phyloP scores from a whole-genome alignment of 176 grass and related monocot species.

The Eleusine coracana region DNA sequence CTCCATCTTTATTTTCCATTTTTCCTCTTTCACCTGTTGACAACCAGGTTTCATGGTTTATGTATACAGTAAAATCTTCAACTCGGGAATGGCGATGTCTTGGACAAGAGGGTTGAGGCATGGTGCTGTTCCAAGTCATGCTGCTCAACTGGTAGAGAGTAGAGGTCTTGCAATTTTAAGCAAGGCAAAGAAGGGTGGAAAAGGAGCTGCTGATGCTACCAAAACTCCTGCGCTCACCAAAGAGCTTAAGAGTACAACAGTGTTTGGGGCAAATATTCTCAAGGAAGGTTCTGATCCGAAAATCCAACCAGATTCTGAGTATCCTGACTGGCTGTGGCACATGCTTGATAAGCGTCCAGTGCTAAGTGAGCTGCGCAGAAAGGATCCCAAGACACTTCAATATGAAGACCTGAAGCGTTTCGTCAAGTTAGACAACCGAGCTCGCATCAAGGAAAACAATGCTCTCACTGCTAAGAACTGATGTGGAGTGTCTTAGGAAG shows the following conservation, averaged over 20 bases:
- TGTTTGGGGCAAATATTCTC: conserved; percentile 85
- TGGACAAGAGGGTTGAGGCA: conserved; percentile 44
- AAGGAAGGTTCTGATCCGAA: conserved; percentile 90
- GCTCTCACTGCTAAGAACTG: conserved; percentile 73
- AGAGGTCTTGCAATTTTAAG: conserved; percentile 65
- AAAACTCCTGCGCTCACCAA: conserved; percentile 72
- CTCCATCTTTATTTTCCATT: neutral
- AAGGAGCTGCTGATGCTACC: conserved; percentile 57
- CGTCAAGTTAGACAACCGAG: conserved; percentile 84
- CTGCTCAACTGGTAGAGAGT: conserved; percentile 37
- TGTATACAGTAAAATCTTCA: conserved; percentile 34
- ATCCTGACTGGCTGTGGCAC: conserved; percentile 81
- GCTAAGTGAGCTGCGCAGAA: conserved; percentile 80
- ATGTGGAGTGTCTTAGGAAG: conserved; percentile 21
- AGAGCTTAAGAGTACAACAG: conserved; percentile 79
- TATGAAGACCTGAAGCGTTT: conserved; percentile 84
- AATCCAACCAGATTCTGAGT: conserved; percentile 68
- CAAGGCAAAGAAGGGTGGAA: conserved; percentile 86
- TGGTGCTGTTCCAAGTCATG: conserved; percentile 36
- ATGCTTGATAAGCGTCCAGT: conserved; percentile 69
- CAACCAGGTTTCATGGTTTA: neutral
- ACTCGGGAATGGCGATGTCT: conserved; percentile 54
- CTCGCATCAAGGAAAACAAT: conserved; percentile 90
- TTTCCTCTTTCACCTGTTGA: neutral
- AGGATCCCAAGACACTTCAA: conserved; percentile 69